Evolutionary conservation across 164 flowering plant genomes (phyloP).

Genomic region (Stephania yunnanensis): DNA sequence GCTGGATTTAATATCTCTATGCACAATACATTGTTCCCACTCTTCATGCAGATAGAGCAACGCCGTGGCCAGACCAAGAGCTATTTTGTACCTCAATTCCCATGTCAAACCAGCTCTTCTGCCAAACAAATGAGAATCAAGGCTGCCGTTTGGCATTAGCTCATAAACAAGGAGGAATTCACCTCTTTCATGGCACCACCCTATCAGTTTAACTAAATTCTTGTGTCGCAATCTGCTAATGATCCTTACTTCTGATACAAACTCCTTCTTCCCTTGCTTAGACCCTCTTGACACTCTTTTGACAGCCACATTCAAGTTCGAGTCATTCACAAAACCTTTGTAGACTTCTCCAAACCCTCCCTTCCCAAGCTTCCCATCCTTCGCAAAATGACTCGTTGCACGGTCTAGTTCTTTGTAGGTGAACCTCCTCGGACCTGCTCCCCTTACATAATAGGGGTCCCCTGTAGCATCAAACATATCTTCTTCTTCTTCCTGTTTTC

Average conservation of each 20-base stretch:
- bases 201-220: slow-evolving; percentile 42
- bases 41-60: slow-evolving; percentile 49
- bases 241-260: slow-evolving; percentile 39
- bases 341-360: slow-evolving; percentile 32
- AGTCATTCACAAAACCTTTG: slow-evolving; percentile 26
- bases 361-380: slow-evolving; percentile 34
- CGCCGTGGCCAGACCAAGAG: slow-evolving; percentile 38
- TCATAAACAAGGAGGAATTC: slow-evolving; percentile 49
- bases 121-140: slow-evolving; percentile 39
- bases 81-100: slow-evolving; percentile 35
- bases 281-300: slow-evolving; percentile 36
- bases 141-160: slow-evolving; percentile 46
- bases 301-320: slow-evolving; percentile 25
- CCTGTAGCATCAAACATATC: no score
- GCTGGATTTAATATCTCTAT: slow-evolving; percentile 47
- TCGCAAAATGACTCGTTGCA: slow-evolving; percentile 26
- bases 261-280: slow-evolving; percentile 45
- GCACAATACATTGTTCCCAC: slow-evolving; percentile 53
- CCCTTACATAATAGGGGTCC: no score
- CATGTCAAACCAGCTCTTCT: slow-evolving; percentile 19
- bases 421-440: slow-evolving; percentile 32
- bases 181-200: slow-evolving; percentile 48
- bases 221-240: slow-evolving; percentile 43
- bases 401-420: slow-evolving; percentile 20
- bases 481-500: neutral